Evolutionary conservation across 495 filamentous ascomycete species (phyloP), one percentile per base, ranked within the genome.

Genomic region (Evansstolkia leycettana): DNA sequence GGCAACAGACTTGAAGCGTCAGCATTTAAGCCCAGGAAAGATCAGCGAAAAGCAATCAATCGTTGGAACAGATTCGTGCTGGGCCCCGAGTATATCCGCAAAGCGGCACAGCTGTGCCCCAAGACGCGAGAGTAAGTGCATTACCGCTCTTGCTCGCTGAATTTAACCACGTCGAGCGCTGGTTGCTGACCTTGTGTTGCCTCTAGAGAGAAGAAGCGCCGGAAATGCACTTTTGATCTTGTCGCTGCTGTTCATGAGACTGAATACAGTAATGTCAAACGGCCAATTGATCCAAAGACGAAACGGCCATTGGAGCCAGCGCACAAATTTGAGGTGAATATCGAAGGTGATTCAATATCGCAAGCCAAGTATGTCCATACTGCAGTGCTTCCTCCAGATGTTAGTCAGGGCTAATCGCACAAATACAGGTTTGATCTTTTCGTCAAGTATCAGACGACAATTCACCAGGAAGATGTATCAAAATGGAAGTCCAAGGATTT

Each of bases 41-140:
- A 88, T 48, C 92, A 96, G 46, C 71, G 92, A 26, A 83, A 90
- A 50, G 75, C 84, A 10, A 57, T 94, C 46, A 86, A 95, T 63
- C 77, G 80, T 43, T 95, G 93, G 81, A 93, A 88, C 54, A 81
- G 69, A 45, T 80, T 80, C 60, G 62, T 96, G 26, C 63, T 90
- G 17, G 90, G 90, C 18, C 76, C 80, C 12, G 67, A 70, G 23
- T 96, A 94, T 50, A 70, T 72, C 34, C 71, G 76, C 36, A 79
- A 84, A 47, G 76, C 73, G 19, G 78, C 82, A 34, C 74, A 69
- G 42, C 69, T 78, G 24, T 73, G 83, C 51, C 90, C 90, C 8
- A 79, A 69, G 47, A 73, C 80, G 38, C 78, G 82, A 66, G 78
- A 82, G 74, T 81, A 56, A 41, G 74, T 59, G 26, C 13, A 25